These are phyloP conservation scores for Stachybotrys echinatus DNA, from an alignment of 2,329 filamentous ascomycete genomes.

Conservation along the genomic window DNA sequence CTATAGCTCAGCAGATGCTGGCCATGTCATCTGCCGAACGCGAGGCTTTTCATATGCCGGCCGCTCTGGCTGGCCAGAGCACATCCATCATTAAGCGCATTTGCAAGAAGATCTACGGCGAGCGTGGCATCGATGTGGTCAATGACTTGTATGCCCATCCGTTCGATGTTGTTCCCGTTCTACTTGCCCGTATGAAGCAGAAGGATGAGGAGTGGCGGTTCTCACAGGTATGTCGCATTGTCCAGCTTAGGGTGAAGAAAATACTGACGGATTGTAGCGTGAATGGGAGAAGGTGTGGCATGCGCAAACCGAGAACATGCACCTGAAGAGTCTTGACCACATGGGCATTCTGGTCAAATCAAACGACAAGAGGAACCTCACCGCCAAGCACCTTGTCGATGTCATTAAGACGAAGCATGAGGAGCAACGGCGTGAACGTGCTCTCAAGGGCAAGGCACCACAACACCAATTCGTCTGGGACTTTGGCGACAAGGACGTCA, in stretches of 20 bases:
- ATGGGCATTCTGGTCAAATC: conserved; percentile 88
- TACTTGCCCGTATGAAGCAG: conserved; percentile 85
- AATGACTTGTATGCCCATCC: conserved; percentile 81
- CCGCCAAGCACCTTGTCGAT: conserved; percentile 83
- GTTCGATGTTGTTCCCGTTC: conserved; percentile 80
- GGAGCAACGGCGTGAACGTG: conserved; percentile 73
- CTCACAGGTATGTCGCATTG: conserved; percentile 47
- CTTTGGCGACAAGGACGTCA: conserved; percentile 66
- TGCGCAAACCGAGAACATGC: conserved; percentile 88
- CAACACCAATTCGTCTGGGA: conserved; percentile 71
- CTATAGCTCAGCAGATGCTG: conserved; percentile 84
- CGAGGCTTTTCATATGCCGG: conserved; percentile 70
- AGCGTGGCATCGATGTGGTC: conserved; percentile 79
- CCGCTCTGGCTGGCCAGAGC: conserved; percentile 83
- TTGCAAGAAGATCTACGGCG: conserved; percentile 95
- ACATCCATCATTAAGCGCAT: conserved; percentile 96
- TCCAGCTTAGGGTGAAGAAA: neutral
- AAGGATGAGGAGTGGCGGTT: conserved; percentile 98
- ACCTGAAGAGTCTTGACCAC: conserved; percentile 93
- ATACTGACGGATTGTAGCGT: conserved; percentile 43
- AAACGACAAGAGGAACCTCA: conserved; percentile 85
- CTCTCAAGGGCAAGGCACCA: conserved; percentile 54
- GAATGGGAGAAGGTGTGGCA: conserved; percentile 99
- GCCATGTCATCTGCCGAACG: conserved; percentile 71
- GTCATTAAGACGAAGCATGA: conserved; percentile 91